Base-by-base conservation (phyloP, 2,329 filamentous ascomycete species). In the Colletotrichum eremochloae region DNA sequence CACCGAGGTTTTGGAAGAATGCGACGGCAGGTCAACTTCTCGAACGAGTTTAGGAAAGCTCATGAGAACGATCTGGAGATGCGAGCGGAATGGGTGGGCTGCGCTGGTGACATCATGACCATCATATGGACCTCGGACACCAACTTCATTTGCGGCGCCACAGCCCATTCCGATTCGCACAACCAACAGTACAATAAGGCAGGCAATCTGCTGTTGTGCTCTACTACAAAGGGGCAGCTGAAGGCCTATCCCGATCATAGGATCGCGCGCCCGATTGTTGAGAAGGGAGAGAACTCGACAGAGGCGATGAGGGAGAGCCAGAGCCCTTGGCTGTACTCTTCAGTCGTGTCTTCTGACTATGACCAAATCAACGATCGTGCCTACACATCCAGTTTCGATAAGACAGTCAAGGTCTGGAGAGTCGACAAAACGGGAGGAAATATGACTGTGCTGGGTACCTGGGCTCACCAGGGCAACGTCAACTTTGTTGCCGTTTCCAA, bases 131-230 rank as follows among this genome's bases (percentile, higher is more conserved):
- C 88, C 0, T 87, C 87, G 0, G 76, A 86, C 29, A 77, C 83
- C n/a, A 81, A 82, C 20, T 89, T 91, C 63, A 77, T 92, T n/a
- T 90, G 89, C 74, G 90, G 90, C 44, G 89, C 90, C 0, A 90
- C 89, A 0, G 87, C 87, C 0, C 90, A 92, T 79, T 91, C 89
- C 0, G 90, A 92, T 75, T 80, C 83, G 0, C 87, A 90, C 53
- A 92, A 91, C 69, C 89, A 91, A 76, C 89, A 91, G 73, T 92
- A 92, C 76, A 92, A 92, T 75, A 91, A 89, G 75, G 86, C 88
- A 0, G 90, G 90, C 0, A 92, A 92, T 75, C 79, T 92, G 12
- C 80, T 89, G 1, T 79, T 92, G 1, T 90, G 88, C 8, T 90
- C 88, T 0, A 81, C 84, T 0, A 75, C 71, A 0, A 75, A 77